Conservation (phyloP, 345 rosid species). For the Psidium guajava region DNA sequence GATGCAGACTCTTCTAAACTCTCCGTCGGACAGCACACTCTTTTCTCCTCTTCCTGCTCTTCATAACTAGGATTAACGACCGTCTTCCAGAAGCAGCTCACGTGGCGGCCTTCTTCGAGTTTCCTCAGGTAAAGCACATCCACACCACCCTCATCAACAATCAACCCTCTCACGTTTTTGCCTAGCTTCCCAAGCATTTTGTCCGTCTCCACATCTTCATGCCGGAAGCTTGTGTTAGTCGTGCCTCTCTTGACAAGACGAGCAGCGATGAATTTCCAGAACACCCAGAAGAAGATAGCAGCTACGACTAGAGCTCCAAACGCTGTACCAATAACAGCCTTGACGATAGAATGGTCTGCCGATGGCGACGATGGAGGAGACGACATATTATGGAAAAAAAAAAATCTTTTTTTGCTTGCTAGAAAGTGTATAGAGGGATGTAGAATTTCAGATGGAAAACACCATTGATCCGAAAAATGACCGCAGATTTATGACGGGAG, state of each 20-base stretch:
- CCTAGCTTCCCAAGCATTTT: conserved; percentile 21
- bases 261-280: not conserved
- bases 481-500: not conserved
- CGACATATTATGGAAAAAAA: not conserved
- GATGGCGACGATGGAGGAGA: not conserved
- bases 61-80: conserved; percentile 29
- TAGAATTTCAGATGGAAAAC: not conserved
- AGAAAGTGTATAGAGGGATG: not conserved
- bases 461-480: not conserved
- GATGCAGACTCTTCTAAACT: not conserved
- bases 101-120: conserved; percentile 13
- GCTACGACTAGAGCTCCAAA: conserved; percentile 13
- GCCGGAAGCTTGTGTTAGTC: conserved; percentile 13
- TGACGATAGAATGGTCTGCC: not conserved
- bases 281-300: conserved; percentile 18
- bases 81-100: conserved; percentile 16
- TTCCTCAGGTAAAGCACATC: conserved; percentile 49
- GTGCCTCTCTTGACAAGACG: not conserved
- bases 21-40: not conserved
- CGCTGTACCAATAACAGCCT: conserved; percentile 15
- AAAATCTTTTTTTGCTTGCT: not conserved
- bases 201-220: conserved; percentile 13
- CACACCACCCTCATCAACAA: conserved; percentile 31
- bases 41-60: conserved; percentile 21
- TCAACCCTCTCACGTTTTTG: conserved; percentile 32